phyloP scores from a whole-genome alignment of 208 protist genomes.

The Phytomonas francai region DNA sequence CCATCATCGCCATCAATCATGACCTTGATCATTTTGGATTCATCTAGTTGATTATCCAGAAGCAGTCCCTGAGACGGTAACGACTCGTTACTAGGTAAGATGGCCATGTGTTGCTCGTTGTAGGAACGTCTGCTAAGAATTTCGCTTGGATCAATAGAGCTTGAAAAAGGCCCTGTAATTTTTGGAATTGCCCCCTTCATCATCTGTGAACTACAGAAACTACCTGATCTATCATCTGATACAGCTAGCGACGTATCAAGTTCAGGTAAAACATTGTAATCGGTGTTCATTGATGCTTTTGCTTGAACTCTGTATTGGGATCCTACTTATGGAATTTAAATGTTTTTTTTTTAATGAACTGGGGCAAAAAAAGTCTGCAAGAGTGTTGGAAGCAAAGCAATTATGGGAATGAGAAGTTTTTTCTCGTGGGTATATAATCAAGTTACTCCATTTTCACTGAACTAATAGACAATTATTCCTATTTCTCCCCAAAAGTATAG shows the following conservation, averaged over 20 bases:
- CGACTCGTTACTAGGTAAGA: not conserved
- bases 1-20: constrained; percentile 88
- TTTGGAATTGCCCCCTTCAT: not conserved
- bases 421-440: not conserved
- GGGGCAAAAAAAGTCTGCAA: not conserved
- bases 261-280: not conserved
- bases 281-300: not conserved
- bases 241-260: not conserved
- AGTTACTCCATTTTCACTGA: not conserved
- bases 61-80: not conserved
- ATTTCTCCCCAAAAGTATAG: not conserved
- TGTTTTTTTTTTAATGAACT: not conserved
- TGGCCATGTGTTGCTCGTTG: not conserved
- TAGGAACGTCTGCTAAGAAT: not conserved
- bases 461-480: not conserved
- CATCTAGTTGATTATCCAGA: constrained; percentile 34
- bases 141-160: not conserved
- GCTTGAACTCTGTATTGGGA: not conserved
- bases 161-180: not conserved
- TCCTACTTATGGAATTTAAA: not conserved
- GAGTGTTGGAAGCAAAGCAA: not conserved
- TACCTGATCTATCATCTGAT: not conserved
- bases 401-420: not conserved
- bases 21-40: constrained; percentile 76
- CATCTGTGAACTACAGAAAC: not conserved